phyloP scores from a whole-genome alignment of 1,284 basidiomycete species.

The Thecaphora thlaspeos region DNA sequence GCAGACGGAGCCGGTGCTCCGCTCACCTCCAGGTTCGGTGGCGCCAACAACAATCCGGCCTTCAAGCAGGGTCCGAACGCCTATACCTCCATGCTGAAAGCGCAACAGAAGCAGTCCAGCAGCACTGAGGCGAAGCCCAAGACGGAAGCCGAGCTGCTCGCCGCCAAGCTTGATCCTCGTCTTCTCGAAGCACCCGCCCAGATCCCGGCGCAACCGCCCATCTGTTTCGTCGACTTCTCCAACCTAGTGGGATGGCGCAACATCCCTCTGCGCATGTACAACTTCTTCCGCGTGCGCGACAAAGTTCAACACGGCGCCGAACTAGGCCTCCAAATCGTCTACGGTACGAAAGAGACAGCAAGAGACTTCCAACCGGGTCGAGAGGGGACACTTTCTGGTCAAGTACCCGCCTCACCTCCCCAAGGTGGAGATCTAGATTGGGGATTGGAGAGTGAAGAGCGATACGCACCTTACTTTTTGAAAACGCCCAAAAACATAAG shows the following conservation, averaged over 20 bases:
- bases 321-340: slow-evolving; percentile 74
- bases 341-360: slow-evolving; percentile 59
- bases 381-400: slow-evolving; percentile 10
- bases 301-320: slow-evolving; percentile 77
- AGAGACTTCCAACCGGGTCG: slow-evolving; percentile 65
- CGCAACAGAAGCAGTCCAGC: slow-evolving; percentile 28
- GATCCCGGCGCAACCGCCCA: slow-evolving; percentile 76
- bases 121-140: slow-evolving; percentile 25
- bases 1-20: slow-evolving; percentile 34
- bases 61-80: not conserved
- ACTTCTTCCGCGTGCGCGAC: slow-evolving; percentile 86
- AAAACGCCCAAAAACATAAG: slow-evolving; percentile 68
- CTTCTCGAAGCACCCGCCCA: slow-evolving; percentile 63
- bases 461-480: slow-evolving; percentile 69
- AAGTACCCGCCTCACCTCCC: slow-evolving; percentile 31
- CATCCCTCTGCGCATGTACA: slow-evolving; percentile 84
- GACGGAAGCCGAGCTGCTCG: slow-evolving; percentile 30
- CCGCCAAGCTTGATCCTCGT: slow-evolving; percentile 42
- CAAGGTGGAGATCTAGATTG: slow-evolving; percentile 70
- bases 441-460: slow-evolving; percentile 68
- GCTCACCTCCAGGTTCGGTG: slow-evolving; percentile 19
- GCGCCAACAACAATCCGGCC: slow-evolving; percentile 7
- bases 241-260: slow-evolving; percentile 83
- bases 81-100: not conserved
- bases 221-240: slow-evolving; percentile 82